Evolutionary conservation across 331 rosid species (phyloP), one percentile per base, ranked within the genome.

Genomic region (Erythrophleum ivorense): DNA sequence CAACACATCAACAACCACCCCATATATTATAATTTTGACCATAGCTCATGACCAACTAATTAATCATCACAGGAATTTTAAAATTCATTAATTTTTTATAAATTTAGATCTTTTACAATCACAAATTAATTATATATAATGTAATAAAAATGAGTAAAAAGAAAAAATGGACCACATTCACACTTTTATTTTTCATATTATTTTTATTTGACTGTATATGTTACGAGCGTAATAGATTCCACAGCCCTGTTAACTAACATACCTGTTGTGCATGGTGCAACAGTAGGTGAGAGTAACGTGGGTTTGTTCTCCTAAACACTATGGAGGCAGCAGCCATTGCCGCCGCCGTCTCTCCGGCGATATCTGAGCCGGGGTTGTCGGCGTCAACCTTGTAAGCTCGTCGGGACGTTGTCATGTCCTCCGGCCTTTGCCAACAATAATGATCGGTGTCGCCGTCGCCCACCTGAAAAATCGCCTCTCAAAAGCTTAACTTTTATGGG

Each of bases 361-460:
- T 67, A 18, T 94, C 98, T 0, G 98, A 92, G 5, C 98, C 98
- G 3, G 97, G 94, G 34, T 88, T 86, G 64, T 84, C 73, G 38
- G 57, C 80, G 12, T 94, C 93, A 4, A 94, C 72, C 85, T 85
- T 91, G 68, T 85, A 92, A 48, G 97, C 94, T 58, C 75, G 90
- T 4, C 98, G 92, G 0, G 98, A 90, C 0, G 98, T 94, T 0
- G 93, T 91, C 97, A 94, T 94, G 63, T 94, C 98, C 78, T 94
- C 97, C 18, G 98, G 91, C 67, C 98, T 87, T 80, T 94, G 97
- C 98, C 98, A 94, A 73, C 98, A 94, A 62, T 91, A 94, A 87
- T 94, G 98, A 75, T 92, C 98, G 0, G 94, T 89, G 16, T 65
- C 71, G 1, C 97, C 98, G 5, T 94, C 97, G 6, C 98, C 98